phyloP scores from a whole-genome alignment of 441 rosid species.

The Erysimum cheiri region DNA sequence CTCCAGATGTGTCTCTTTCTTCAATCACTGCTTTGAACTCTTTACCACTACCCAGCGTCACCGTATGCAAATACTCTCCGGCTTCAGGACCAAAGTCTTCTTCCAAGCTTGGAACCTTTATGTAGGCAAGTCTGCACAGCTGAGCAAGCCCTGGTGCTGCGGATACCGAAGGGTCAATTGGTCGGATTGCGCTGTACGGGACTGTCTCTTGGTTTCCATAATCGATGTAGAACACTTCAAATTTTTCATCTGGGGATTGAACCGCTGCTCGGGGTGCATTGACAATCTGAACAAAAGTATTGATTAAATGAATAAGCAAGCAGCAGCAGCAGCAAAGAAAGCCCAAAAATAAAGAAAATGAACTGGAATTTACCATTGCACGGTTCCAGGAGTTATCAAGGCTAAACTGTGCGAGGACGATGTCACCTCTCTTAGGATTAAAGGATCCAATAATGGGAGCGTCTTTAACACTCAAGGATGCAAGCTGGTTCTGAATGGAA shows the following conservation, averaged over 20 bases:
- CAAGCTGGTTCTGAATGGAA: conserved; percentile 85
- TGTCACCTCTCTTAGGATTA: conserved; percentile 89
- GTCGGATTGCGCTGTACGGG: conserved; percentile 68
- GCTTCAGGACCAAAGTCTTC: conserved; percentile 94
- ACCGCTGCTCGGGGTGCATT: conserved; percentile 85
- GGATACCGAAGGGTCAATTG: conserved; percentile 76
- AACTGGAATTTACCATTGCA: conserved; percentile 70
- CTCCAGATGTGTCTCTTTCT: conserved; percentile 91
- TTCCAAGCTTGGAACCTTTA: conserved; percentile 82
- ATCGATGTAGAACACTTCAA: conserved; percentile 95
- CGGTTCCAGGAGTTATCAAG: conserved; percentile 97
- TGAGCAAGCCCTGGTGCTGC: conserved; percentile 83
- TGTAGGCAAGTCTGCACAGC: conserved; percentile 88
- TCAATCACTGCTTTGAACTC: conserved; percentile 84
- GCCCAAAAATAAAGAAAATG: neutral
- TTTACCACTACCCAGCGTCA: conserved; percentile 60
- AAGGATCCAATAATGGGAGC: conserved; percentile 91
- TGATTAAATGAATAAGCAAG: conserved; percentile 1
- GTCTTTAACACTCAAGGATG: conserved; percentile 74
- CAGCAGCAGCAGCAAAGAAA: neutral
- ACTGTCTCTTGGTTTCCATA: conserved; percentile 95
- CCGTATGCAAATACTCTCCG: conserved; percentile 71
- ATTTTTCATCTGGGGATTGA: conserved; percentile 69
- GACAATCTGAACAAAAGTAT: conserved; percentile 62
- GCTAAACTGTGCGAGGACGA: conserved; percentile 90